A percentile compares a stretch with the other conserved stretches of the same genome.
Conservation (phyloP, 805 yeast species). For the Lipomyces starkeyi region DNA sequence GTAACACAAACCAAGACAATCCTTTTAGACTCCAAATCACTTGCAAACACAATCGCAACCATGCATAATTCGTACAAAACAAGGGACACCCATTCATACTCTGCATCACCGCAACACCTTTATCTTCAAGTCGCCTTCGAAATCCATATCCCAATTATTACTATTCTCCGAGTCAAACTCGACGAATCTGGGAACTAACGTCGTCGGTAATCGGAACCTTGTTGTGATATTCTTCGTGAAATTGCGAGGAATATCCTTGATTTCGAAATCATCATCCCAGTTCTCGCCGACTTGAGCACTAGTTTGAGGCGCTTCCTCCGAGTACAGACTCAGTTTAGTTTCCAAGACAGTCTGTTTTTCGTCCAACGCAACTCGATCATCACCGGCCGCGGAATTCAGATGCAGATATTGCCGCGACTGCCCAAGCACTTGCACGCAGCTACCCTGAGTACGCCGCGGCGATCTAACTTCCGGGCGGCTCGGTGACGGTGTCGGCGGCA, state of each 20-base stretch:
- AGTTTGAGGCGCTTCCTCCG: not conserved
- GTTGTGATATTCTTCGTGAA: not conserved
- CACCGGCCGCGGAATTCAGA: not conserved
- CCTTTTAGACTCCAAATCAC: not conserved
- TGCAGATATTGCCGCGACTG: conserved; percentile 16
- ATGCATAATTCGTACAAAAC: not conserved
- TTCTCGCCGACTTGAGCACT: conserved; percentile 3
- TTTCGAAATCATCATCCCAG: conserved; percentile 27
- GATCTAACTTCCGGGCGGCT: not conserved
- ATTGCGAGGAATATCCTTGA: conserved; percentile 12
- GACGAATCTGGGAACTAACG: conserved; percentile 7
- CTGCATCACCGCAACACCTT: conserved; percentile 7
- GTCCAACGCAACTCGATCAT: not conserved
- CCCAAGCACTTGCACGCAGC: conserved; percentile 6
- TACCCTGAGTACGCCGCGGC: not conserved
- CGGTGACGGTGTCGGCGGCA: conserved; percentile 4
- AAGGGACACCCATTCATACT: not conserved
- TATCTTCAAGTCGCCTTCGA: conserved; percentile 30
- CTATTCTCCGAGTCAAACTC: conserved; percentile 11
- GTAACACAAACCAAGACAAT: not conserved
- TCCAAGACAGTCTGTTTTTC: not conserved
- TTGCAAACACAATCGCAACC: not conserved
- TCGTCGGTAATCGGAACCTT: conserved; percentile 2
- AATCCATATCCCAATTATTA: conserved; percentile 31
- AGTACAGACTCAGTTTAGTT: not conserved